phyloP scores from a whole-genome alignment of 2,329 filamentous ascomycete species.

The Colletotrichum zoysiae region DNA sequence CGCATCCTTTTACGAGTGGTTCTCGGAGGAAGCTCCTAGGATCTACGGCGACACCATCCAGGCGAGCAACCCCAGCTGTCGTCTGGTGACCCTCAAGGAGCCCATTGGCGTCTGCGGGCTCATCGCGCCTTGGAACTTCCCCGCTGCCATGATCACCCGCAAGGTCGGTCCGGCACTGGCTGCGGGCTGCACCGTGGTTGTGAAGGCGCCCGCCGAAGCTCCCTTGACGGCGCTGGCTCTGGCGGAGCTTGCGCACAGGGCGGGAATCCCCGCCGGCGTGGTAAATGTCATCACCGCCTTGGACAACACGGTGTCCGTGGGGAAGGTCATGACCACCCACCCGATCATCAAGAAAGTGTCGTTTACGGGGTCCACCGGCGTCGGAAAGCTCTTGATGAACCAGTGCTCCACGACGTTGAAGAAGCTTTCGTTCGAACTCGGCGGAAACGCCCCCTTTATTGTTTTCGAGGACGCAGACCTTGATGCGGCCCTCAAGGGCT shows the following conservation, averaged over 20 bases:
- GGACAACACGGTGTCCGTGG: constrained; percentile 55
- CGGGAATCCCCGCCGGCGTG: constrained; percentile 83
- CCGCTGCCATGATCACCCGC: constrained; percentile 65
- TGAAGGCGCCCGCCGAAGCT: constrained; percentile 77
- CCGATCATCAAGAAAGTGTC: constrained; percentile 81
- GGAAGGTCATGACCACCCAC: constrained; percentile 76
- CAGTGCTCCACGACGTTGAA: constrained; percentile 74
- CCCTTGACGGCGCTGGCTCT: constrained; percentile 75
- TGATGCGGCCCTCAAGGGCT: constrained; percentile 74
- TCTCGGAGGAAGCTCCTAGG: constrained; percentile 72
- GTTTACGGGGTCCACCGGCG: constrained; percentile 81
- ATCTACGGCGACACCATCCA: constrained; percentile 71
- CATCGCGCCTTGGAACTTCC: constrained; percentile 85
- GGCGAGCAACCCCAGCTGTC: constrained; percentile 69
- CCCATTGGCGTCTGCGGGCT: constrained; percentile 81
- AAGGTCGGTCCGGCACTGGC: constrained; percentile 80
- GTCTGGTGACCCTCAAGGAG: constrained; percentile 73
- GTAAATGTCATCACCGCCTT: constrained; percentile 80
- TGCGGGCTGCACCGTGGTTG: constrained; percentile 73
- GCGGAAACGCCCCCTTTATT: constrained; percentile 74
- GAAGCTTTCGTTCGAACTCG: constrained; percentile 76
- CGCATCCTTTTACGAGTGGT: constrained; percentile 73
- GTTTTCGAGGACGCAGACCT: constrained; percentile 76
- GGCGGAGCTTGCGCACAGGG: constrained; percentile 76
- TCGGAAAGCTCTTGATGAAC: constrained; percentile 82